A percentile compares a stretch with the other conserved stretches of the same genome.
These are phyloP conservation scores for Globisporangium irregulare DNA, from an alignment of 352 stramenopile genomes.

Conservation along the genomic window DNA sequence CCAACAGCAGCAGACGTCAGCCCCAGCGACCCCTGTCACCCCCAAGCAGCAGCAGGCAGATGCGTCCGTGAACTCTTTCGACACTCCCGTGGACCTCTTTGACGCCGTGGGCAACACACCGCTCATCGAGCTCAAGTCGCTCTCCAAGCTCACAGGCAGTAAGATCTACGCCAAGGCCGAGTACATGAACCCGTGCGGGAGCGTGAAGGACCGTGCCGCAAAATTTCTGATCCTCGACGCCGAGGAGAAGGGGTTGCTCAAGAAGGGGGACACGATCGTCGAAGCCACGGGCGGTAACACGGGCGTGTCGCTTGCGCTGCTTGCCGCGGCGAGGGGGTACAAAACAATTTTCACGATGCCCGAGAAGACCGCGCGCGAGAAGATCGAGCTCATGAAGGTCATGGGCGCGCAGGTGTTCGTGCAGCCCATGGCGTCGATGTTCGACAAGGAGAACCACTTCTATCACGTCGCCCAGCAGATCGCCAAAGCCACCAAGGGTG, in stretches of 20 bases:
- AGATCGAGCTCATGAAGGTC: constrained; percentile 78
- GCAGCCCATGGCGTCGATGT: constrained; percentile 56
- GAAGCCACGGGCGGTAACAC: constrained; percentile 91
- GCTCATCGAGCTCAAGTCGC: constrained; percentile 61
- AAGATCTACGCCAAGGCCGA: constrained; percentile 81
- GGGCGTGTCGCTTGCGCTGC: constrained; percentile 88
- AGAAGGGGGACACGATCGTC: constrained; percentile 57
- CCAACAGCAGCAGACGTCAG: constrained; percentile 1
- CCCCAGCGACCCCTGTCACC: neutral
- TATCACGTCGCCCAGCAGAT: constrained; percentile 70
- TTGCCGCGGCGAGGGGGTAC: constrained; percentile 85
- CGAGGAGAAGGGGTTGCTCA: constrained; percentile 82
- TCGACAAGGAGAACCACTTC: constrained; percentile 70
- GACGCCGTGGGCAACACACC: constrained; percentile 74
- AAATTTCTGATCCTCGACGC: constrained; percentile 92
- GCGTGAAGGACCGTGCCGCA: constrained; percentile 93
- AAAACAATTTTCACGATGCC: constrained; percentile 78
- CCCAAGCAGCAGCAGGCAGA: neutral
- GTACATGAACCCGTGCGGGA: constrained; percentile 91
- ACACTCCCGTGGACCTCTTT: constrained; percentile 57
- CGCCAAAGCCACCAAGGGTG: constrained; percentile 28
- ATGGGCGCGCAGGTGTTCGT: constrained; percentile 69
- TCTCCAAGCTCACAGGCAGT: constrained; percentile 68
- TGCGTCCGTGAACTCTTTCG: constrained; percentile 8
- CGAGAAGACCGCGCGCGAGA: constrained; percentile 61